Evolutionary conservation across 352 stramenopile species (phyloP).

Genomic region (Achlya hypogyna): DNA sequence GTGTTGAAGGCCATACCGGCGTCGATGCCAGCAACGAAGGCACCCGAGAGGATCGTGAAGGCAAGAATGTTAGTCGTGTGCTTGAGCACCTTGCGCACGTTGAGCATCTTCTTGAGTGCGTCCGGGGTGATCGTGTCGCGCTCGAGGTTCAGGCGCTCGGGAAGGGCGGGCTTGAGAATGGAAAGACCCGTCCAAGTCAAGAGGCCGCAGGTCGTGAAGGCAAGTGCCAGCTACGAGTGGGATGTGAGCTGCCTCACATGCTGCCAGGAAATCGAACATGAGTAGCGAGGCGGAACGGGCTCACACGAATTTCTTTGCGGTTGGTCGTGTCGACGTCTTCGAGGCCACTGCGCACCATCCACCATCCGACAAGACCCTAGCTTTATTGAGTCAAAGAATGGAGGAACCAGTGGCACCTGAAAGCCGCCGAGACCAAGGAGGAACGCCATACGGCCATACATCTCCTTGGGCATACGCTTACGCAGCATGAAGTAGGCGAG

Average conservation of each 20-base stretch:
- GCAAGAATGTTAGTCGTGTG: slow-evolving; percentile 53
- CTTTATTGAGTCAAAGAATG: background rate
- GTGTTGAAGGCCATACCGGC: slow-evolving; percentile 97
- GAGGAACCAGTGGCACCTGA: slow-evolving; percentile 28
- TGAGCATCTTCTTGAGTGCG: slow-evolving; percentile 48
- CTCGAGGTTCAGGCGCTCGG: slow-evolving; percentile 30
- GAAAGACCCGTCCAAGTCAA: slow-evolving; percentile 93
- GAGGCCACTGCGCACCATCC: slow-evolving; percentile 98
- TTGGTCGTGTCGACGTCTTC: slow-evolving; percentile 87
- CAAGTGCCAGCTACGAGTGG: slow-evolving; percentile 83
- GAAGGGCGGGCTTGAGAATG: slow-evolving; percentile 67
- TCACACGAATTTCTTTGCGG: slow-evolving; percentile 94
- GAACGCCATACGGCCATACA: slow-evolving; percentile 55
- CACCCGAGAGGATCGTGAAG: slow-evolving; percentile 80
- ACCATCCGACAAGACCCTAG: slow-evolving; percentile 95
- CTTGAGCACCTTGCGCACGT: slow-evolving; percentile 59
- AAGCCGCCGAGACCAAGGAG: slow-evolving; percentile 57
- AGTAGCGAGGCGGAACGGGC: slow-evolving; percentile 93
- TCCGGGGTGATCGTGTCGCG: slow-evolving; percentile 77
- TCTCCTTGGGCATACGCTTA: slow-evolving; percentile 62
- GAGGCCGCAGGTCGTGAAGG: slow-evolving; percentile 93
- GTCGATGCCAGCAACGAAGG: slow-evolving; percentile 98
- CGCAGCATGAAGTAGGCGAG: slow-evolving; percentile 89
- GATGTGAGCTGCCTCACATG: background rate
- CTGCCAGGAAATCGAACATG: slow-evolving; percentile 55